These are phyloP conservation scores for Diutina sp. DNA, from an alignment of 1,139 yeast species.

Conservation along the genomic window DNA sequence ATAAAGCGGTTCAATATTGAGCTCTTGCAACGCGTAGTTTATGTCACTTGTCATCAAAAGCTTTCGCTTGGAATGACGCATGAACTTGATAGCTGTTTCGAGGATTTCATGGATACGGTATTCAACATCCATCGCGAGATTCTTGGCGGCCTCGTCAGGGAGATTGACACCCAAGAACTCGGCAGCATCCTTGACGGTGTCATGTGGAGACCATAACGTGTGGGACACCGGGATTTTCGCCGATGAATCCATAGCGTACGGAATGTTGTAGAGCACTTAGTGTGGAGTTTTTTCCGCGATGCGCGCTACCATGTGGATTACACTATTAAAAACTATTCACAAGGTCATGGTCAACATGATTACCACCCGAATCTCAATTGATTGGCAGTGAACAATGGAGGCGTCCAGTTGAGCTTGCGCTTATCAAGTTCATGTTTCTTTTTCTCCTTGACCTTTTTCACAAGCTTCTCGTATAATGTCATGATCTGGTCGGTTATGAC, in stretches of 20 bases:
- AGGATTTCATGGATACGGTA: conserved; percentile 90
- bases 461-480: conserved; percentile 61
- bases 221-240: conserved; percentile 45
- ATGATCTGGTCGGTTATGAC: conserved; percentile 79
- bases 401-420: conserved; percentile 69
- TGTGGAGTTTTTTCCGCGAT: neutral
- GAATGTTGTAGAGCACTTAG: neutral
- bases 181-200: conserved; percentile 93
- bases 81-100: conserved; percentile 91
- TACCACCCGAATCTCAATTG: conserved; percentile 94
- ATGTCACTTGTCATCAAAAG: conserved; percentile 74
- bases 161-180: conserved; percentile 78
- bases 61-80: conserved; percentile 87
- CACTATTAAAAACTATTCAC: neutral
- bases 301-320: neutral
- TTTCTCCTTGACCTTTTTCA: conserved; percentile 41
- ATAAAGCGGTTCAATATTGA: conserved; percentile 80
- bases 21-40: conserved; percentile 65
- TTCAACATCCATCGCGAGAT: conserved; percentile 97
- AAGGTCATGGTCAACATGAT: neutral
- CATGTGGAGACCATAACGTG: conserved; percentile 95
- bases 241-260: neutral
- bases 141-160: conserved; percentile 87
- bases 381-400: conserved; percentile 93
- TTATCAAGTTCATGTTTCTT: conserved; percentile 75